Evolutionary conservation across 2,329 filamentous ascomycete genomes (phyloP), one percentile per base, ranked within the genome.

Genomic region (Epichloe sibirici): DNA sequence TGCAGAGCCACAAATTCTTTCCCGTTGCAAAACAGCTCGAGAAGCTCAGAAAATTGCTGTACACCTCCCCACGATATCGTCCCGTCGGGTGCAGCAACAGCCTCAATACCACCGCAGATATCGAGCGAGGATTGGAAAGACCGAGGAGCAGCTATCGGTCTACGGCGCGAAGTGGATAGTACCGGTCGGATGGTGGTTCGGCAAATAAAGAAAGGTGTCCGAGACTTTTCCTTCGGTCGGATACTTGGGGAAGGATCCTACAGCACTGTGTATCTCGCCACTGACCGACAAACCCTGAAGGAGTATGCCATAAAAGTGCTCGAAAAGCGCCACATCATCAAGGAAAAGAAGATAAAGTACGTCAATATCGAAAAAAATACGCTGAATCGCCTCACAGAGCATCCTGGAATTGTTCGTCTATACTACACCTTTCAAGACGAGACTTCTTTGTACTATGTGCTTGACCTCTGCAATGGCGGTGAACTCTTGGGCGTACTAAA

Each of bases 331-430:
- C 93, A 98, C 68, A 98, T 98, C 64, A 98, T 98, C 75, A 98
- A 97, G 70, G 93, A 98, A 72, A 97, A 95, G 71, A 98, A 98
- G 77, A 95, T 98, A 64, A 98, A 98, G 76, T 98, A 98, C 65
- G 93, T 98, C 69, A 98, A 97, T 70, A 98, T 98, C 62, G 93
- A 98, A 70, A 96, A 96, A 72, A 91, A 98, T 70, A 97, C 93
- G 0, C 75, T 98, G 52, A 98, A 98, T 65, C 84, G 93, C 57
- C 75, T 98, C 53, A 97, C 91, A 3, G 91, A 98, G 57, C 93
- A 98, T 64, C 93, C 93, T 6, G 93, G 93, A 21, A 91, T 98
- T 55, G 90, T 98, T 53, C 86, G 93, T 57, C 77, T 98, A 44
- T 98, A 97, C 70, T 98, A 98, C 70, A 98, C 93, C 2, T 98